Evolutionary conservation across 805 yeast genomes (phyloP).

Genomic region (Candida coleopterorum): DNA sequence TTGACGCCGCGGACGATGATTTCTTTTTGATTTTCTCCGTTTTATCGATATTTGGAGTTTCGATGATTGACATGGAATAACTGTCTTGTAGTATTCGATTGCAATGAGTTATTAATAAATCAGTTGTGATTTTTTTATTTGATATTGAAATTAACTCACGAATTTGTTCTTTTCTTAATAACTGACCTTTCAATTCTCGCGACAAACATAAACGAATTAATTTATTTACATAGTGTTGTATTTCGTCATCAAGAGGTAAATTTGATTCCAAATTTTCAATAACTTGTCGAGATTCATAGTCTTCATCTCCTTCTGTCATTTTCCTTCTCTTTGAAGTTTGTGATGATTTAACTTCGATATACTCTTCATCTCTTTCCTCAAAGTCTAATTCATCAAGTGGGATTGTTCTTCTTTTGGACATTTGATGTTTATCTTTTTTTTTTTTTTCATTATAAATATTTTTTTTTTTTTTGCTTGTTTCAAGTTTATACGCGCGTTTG

Average conservation of each 20-base stretch:
- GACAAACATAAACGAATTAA: constrained; percentile 16
- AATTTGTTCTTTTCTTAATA: constrained; percentile 22
- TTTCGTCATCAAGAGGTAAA: constrained; percentile 3
- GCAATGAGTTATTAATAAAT: constrained; percentile 13
- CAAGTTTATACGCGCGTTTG: not conserved
- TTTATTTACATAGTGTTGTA: constrained; percentile 7
- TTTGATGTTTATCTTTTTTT: no score
- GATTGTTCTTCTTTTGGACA: constrained; percentile 5
- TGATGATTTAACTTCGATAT: not conserved
- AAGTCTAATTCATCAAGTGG: constrained; percentile 6
- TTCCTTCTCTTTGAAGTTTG: not conserved
- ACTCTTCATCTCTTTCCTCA: constrained; percentile 3
- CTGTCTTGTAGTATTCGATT: constrained; percentile 16
- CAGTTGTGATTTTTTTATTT: constrained; percentile 12
- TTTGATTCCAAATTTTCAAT: not conserved
- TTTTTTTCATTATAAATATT: no score
- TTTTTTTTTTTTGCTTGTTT: not conserved
- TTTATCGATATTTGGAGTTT: constrained; percentile 10
- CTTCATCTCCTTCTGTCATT: not conserved
- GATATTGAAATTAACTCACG: constrained; percentile 8
- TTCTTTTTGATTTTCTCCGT: constrained; percentile 8
- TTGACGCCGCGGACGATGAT: constrained; percentile 1
- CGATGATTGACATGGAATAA: constrained; percentile 25
- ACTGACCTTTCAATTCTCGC: constrained; percentile 18
- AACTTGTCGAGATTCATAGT: not conserved